phyloP scores from a whole-genome alignment of 2,329 filamentous ascomycete species.

The Clonostachys rhizophaga region DNA sequence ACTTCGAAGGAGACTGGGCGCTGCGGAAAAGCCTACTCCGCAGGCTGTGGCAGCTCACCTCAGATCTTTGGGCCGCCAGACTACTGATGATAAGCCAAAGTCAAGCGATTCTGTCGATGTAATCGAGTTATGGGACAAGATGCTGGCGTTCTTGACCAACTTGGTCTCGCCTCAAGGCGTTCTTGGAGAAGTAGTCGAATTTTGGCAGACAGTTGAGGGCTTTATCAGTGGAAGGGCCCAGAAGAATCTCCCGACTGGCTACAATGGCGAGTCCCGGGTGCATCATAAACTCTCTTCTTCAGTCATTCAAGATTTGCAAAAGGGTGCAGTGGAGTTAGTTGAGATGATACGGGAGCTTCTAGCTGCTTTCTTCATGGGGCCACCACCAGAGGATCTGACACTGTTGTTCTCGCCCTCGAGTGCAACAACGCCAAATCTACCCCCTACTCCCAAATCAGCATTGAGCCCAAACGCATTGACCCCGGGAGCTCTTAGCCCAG shows the following conservation, averaged over 20 bases:
- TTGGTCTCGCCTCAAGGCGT: conserved; percentile 77
- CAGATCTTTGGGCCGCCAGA: conserved; percentile 65
- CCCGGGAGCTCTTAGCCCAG: conserved; percentile 38
- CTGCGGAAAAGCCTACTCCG: conserved; percentile 64
- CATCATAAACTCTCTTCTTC: conserved; percentile 77
- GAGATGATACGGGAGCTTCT: conserved; percentile 77
- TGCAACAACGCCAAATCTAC: conserved; percentile 28
- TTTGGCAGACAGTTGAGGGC: conserved; percentile 87
- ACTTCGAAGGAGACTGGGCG: conserved; percentile 73
- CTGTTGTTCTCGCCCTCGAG: conserved; percentile 69
- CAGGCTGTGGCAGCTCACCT: conserved; percentile 71
- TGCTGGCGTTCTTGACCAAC: conserved; percentile 66
- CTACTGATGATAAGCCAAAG: conserved; percentile 52
- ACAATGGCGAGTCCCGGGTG: conserved; percentile 73
- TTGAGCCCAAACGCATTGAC: conserved; percentile 23
- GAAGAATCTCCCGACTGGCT: conserved; percentile 70
- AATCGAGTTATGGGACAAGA: conserved; percentile 89
- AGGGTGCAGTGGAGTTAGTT: conserved; percentile 77
- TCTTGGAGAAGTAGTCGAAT: conserved; percentile 84
- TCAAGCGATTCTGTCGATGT: conserved; percentile 76
- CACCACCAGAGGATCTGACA: conserved; percentile 88
- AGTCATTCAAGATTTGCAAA: conserved; percentile 67
- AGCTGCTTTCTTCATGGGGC: conserved; percentile 77
- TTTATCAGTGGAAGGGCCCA: conserved; percentile 88
- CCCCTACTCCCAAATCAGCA: conserved; percentile 56